phyloP scores from a whole-genome alignment of 306 rosid species.

The Potentilla sterilis region DNA sequence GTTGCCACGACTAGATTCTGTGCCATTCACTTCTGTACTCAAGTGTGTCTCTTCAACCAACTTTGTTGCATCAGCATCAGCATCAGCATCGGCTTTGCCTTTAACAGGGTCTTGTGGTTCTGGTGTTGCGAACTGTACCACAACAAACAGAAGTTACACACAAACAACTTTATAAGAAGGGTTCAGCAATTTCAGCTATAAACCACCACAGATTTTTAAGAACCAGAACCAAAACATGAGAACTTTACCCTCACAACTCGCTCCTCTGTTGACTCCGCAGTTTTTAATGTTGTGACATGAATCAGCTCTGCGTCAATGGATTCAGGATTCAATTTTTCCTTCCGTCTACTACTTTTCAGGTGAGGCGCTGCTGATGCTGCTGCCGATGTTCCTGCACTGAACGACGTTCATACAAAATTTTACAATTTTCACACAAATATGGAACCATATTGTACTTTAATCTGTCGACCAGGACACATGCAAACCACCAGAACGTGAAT shows the following conservation, averaged over 20 bases:
- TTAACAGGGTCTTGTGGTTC: constrained; percentile 34
- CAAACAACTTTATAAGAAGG: not conserved
- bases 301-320: constrained; percentile 24
- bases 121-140: constrained; percentile 55
- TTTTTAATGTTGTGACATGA: constrained; percentile 42
- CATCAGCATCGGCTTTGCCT: constrained; percentile 18
- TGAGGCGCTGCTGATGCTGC: constrained; percentile 29
- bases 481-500: not conserved
- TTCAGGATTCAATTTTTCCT: constrained; percentile 42
- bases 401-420: constrained; percentile 19
- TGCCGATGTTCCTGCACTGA: constrained; percentile 52
- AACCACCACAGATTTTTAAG: constrained; percentile 1
- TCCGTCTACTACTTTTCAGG: constrained; percentile 24
- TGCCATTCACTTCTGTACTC: constrained; percentile 40
- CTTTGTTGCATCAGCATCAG: constrained; percentile 35
- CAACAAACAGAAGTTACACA: not conserved
- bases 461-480: not conserved
- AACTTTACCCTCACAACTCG: constrained; percentile 61
- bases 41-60: constrained; percentile 28
- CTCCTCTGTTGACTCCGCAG: constrained; percentile 43
- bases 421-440: constrained; percentile 5
- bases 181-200: constrained; percentile 14
- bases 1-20: constrained; percentile 36
- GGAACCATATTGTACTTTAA: constrained; percentile 3
- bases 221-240: constrained; percentile 12